Evolutionary conservation across 2,329 filamentous ascomycete species (phyloP).

Genomic region (Cytospora mali): DNA sequence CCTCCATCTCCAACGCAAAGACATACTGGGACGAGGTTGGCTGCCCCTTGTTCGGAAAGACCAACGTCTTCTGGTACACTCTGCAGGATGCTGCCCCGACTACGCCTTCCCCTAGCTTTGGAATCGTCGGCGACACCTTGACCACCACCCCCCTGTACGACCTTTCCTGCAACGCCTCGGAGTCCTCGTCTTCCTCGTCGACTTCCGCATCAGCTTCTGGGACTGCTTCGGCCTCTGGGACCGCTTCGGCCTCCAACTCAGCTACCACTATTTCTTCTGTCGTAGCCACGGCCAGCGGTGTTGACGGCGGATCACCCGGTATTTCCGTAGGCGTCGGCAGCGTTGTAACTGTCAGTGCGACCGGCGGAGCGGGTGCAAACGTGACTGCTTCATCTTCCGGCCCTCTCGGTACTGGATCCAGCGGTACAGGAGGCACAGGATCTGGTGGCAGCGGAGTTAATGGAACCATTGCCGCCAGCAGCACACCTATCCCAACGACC

Average conservation of each 20-base stretch:
- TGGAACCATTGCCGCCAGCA: conserved; percentile 10
- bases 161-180: conserved; percentile 57
- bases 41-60: conserved; percentile 66
- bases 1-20: conserved; percentile 61
- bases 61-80: conserved; percentile 77
- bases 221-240: not conserved
- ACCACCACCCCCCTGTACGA: conserved; percentile 62
- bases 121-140: conserved; percentile 62
- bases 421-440: conserved; percentile 17
- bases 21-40: conserved; percentile 80
- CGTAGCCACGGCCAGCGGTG: conserved; percentile 4
- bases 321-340: conserved; percentile 23
- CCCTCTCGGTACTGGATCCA: conserved; percentile 8
- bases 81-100: conserved; percentile 68
- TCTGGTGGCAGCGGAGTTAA: conserved; percentile 15
- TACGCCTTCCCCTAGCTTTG: conserved; percentile 70
- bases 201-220: not conserved
- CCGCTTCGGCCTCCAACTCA: not conserved
- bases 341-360: conserved; percentile 4
- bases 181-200: conserved; percentile 29
- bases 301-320: conserved; percentile 18
- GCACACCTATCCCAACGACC: conserved; percentile 4
- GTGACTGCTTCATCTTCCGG: conserved; percentile 13
- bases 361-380: not conserved
- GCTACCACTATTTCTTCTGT: conserved; percentile 12